phyloP scores from a whole-genome alignment of 1,139 yeast species.

The Casaregolazyma lundiana region DNA sequence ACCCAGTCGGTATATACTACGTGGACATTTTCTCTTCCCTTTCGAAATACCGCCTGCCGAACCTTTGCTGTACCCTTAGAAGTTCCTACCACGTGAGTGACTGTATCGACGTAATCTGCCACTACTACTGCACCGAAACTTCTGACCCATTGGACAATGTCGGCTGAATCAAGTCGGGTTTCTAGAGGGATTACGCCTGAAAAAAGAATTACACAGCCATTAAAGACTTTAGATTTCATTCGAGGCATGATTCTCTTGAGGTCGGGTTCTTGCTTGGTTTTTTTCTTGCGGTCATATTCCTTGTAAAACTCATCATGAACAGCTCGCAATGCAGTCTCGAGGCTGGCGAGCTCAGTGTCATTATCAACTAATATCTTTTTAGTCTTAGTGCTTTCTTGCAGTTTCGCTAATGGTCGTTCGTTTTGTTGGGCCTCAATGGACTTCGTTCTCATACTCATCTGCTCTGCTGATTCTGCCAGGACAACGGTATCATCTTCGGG shows the following conservation, averaged over 20 bases:
- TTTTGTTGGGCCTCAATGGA: constrained; percentile 63
- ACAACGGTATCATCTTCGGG: constrained; percentile 26
- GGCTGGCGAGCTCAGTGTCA: constrained; percentile 65
- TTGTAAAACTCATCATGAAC: constrained; percentile 68
- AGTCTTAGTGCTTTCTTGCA: constrained; percentile 51
- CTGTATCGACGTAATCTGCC: constrained; percentile 62
- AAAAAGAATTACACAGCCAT: constrained; percentile 67
- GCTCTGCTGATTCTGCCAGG: constrained; percentile 15
- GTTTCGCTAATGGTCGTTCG: constrained; percentile 76
- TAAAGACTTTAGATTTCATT: constrained; percentile 63
- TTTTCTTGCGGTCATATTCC: constrained; percentile 33
- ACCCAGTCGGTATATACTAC: constrained; percentile 94
- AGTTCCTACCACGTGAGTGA: constrained; percentile 85
- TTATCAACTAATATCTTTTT: constrained; percentile 58
- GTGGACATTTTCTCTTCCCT: constrained; percentile 43
- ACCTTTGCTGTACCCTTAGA: constrained; percentile 78
- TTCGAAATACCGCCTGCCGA: constrained; percentile 44
- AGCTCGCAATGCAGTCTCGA: constrained; percentile 57
- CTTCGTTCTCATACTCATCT: constrained; percentile 51
- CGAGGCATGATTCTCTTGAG: constrained; percentile 55
- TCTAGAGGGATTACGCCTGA: constrained; percentile 87
- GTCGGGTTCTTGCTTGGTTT: constrained; percentile 27
- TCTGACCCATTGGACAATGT: constrained; percentile 86
- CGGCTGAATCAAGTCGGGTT: constrained; percentile 56
- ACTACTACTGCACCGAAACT: constrained; percentile 90